Conservation (phyloP, 805 yeast genomes). For the Yueomyces sinensis region DNA sequence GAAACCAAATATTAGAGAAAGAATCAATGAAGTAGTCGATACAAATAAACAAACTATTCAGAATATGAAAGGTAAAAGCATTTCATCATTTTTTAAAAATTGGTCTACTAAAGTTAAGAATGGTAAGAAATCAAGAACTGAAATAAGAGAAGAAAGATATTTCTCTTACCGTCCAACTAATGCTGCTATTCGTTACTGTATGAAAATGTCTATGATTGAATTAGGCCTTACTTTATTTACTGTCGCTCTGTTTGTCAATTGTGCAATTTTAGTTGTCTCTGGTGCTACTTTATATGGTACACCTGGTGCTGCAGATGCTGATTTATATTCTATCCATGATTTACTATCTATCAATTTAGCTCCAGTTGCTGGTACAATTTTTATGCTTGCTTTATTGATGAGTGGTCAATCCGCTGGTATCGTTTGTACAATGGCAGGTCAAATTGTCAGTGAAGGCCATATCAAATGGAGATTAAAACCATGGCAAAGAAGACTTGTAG, state of each 20-base stretch:
- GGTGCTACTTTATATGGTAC: slow-evolving; percentile 66
- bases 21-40: not conserved
- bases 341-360: slow-evolving; percentile 50
- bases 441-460: slow-evolving; percentile 85
- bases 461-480: slow-evolving; percentile 71
- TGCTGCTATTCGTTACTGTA: slow-evolving; percentile 58
- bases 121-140: slow-evolving; percentile 9
- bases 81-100: not conserved
- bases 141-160: slow-evolving; percentile 27
- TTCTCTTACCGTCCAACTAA: slow-evolving; percentile 54
- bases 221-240: slow-evolving; percentile 57
- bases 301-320: slow-evolving; percentile 66
- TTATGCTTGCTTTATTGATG: slow-evolving; percentile 70
- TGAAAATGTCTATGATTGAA: slow-evolving; percentile 62
- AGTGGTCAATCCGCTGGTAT: slow-evolving; percentile 89
- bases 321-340: slow-evolving; percentile 62
- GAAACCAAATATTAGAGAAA: not conserved
- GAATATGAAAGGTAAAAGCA: not conserved
- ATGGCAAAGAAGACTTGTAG: slow-evolving; percentile 65
- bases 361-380: slow-evolving; percentile 67
- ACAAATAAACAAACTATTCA: not conserved
- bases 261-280: slow-evolving; percentile 69
- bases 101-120: not conserved
- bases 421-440: slow-evolving; percentile 88
- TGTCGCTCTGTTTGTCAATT: slow-evolving; percentile 75